phyloP scores from a whole-genome alignment of 805 yeast genomes.

The Nakazawaea anatomiae region DNA sequence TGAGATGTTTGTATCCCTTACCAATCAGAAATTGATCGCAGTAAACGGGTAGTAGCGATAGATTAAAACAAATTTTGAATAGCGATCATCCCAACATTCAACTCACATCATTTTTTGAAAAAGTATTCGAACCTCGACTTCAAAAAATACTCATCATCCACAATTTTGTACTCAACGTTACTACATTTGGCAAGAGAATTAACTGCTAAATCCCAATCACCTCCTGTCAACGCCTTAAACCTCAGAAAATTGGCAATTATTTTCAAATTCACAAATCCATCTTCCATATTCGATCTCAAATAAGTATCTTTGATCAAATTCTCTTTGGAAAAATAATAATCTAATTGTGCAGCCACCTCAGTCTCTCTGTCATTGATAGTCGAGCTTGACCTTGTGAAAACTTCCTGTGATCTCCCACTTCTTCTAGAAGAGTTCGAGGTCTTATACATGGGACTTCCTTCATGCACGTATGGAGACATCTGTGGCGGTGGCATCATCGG shows the following conservation, averaged over 20 bases:
- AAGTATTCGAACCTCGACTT: constrained; percentile 8
- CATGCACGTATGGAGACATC: neutral
- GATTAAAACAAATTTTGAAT: neutral
- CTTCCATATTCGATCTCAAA: constrained; percentile 72
- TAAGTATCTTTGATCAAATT: constrained; percentile 79
- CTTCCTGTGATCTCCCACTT: neutral
- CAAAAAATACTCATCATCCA: constrained; percentile 3
- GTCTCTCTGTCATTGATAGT: neutral
- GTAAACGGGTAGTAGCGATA: too few species aligned
- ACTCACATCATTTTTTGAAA: neutral
- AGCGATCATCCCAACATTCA: neutral
- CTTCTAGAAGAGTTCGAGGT: neutral
- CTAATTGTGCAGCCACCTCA: constrained; percentile 50
- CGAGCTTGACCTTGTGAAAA: neutral
- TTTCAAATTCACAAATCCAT: constrained; percentile 61
- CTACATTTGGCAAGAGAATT: constrained; percentile 3
- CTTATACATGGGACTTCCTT: neutral
- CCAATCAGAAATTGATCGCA: neutral
- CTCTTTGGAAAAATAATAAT: constrained; percentile 83
- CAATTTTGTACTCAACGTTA: constrained; percentile 5
- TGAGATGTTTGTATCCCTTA: too few species aligned
- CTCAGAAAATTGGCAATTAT: constrained; percentile 66
- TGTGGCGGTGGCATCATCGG: constrained; percentile 8
- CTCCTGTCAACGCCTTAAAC: constrained; percentile 50
- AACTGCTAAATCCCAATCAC: constrained; percentile 37